Percentiles rank a stretch among this genome's conserved stretches.
Evolutionary conservation across 257 asterid species (phyloP).

Genomic region (Eustoma russellianum): DNA sequence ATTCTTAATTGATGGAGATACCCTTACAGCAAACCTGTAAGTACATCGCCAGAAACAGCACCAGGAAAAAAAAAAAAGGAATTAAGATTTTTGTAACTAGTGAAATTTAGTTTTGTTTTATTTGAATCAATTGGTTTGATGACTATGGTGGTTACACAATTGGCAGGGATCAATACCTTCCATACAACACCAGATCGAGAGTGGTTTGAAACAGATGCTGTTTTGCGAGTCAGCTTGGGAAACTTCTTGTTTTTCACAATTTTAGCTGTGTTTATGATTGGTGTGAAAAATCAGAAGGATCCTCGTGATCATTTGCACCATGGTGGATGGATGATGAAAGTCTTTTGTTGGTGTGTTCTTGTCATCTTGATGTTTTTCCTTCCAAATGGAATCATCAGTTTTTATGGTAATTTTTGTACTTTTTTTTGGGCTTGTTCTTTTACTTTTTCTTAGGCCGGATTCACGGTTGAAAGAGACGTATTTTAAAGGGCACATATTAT

Average conservation of each 20-base stretch:
- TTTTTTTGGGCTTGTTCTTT: background rate
- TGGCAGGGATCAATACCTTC: constrained; percentile 87
- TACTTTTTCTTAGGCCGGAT: background rate
- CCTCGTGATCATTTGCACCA: constrained; percentile 90
- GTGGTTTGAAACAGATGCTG: constrained; percentile 98
- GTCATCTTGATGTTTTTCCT: constrained; percentile 85
- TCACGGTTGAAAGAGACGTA: too few relatives aligned
- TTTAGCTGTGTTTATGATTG: constrained; percentile 71
- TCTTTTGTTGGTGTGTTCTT: constrained; percentile 79
- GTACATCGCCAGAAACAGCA: too few relatives aligned
- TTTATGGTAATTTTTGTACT: constrained; percentile 50
- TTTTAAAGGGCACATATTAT: too few relatives aligned
- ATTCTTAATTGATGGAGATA: too few relatives aligned
- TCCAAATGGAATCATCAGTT: constrained; percentile 78
- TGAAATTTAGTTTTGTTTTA: too few relatives aligned
- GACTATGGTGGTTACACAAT: background rate
- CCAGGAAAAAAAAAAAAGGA: too few relatives aligned
- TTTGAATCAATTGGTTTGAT: background rate
- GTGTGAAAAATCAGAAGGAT: constrained; percentile 82
- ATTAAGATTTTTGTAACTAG: too few relatives aligned
- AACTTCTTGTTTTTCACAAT: constrained; percentile 84
- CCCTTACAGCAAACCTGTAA: too few relatives aligned
- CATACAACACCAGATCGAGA: constrained; percentile 85
- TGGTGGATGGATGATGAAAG: constrained; percentile 96
- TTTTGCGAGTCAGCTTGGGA: constrained; percentile 90